Percentiles rank a stretch among this genome's conserved stretches.
Conservation (phyloP, 1,284 basidiomycete species). For the Phaffia rhodozyma region DNA sequence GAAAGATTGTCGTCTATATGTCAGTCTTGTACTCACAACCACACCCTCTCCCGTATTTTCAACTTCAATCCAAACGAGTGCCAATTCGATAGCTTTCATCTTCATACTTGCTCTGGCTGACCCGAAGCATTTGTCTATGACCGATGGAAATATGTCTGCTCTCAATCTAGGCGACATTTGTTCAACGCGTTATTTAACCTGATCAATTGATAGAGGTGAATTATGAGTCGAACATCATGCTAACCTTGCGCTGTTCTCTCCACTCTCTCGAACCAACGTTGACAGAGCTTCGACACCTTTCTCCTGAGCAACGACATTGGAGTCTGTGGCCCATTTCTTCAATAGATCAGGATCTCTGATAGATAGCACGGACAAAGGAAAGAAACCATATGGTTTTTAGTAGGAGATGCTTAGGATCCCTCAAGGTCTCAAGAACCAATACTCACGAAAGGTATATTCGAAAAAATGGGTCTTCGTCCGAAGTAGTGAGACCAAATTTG, state of each 20-base stretch:
- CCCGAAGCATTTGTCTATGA: conserved; percentile 94
- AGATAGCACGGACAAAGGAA: not conserved
- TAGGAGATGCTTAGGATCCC: not conserved
- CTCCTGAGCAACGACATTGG: conserved; percentile 96
- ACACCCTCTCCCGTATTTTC: conserved; percentile 81
- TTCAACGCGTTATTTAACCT: conserved; percentile 58
- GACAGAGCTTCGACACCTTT: conserved; percentile 82
- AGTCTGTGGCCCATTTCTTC: conserved; percentile 77
- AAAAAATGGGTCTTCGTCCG: conserved; percentile 89
- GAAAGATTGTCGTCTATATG: not conserved
- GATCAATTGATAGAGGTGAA: conserved; percentile 79
- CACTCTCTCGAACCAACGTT: conserved; percentile 78
- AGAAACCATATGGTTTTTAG: not conserved
- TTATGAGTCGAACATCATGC: conserved; percentile 48
- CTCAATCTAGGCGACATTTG: conserved; percentile 31
- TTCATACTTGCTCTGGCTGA: conserved; percentile 86
- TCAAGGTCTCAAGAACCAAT: conserved; percentile 24
- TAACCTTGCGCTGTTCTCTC: conserved; percentile 61
- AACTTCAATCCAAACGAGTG: conserved; percentile 82
- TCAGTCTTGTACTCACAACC: conserved; percentile 51
- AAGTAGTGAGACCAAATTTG: conserved; percentile 72
- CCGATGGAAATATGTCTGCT: conserved; percentile 66
- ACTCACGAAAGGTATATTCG: conserved; percentile 59
- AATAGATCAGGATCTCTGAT: conserved; percentile 52
- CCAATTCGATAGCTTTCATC: conserved; percentile 72